Percentiles rank a stretch among this genome's conserved stretches.
phyloP scores from a whole-genome alignment of 352 stramenopile genomes.

The Phytopythium vexans region DNA sequence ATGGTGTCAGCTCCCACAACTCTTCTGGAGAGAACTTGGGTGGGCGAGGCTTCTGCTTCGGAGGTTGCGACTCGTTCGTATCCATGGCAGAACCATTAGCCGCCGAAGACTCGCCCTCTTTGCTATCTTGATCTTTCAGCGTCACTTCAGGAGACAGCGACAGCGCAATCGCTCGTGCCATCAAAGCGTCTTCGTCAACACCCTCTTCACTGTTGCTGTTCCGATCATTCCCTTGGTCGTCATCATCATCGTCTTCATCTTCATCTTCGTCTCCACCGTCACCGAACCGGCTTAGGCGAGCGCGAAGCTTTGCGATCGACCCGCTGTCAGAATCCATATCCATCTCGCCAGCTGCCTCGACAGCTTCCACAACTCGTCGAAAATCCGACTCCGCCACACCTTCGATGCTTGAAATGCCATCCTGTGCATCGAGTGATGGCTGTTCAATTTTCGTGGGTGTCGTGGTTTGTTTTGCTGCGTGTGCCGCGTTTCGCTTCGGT shows the following conservation, averaged over 20 bases:
- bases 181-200: slow-evolving; percentile 86
- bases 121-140: slow-evolving; percentile 48
- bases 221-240: slow-evolving; percentile 38
- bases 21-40: slow-evolving; percentile 66
- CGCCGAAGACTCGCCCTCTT: slow-evolving; percentile 7
- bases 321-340: slow-evolving; percentile 67
- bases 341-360: slow-evolving; percentile 39
- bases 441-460: slow-evolving; percentile 17
- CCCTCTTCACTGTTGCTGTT: slow-evolving; percentile 57
- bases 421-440: neutral
- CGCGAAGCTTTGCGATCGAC: slow-evolving; percentile 57
- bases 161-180: slow-evolving; percentile 85
- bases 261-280: slow-evolving; percentile 50
- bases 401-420: slow-evolving; percentile 7
- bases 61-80: slow-evolving; percentile 3
- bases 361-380: slow-evolving; percentile 19
- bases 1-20: slow-evolving; percentile 61
- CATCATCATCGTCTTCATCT: slow-evolving; percentile 53
- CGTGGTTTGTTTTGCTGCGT: slow-evolving; percentile 21
- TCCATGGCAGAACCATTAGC: slow-evolving; percentile 7
- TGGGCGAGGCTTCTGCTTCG: slow-evolving; percentile 39
- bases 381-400: slow-evolving; percentile 32
- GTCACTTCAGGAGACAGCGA: slow-evolving; percentile 82
- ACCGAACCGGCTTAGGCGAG: slow-evolving; percentile 65
- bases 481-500: slow-evolving; percentile 10